These are phyloP conservation scores for Botrytis aclada DNA, from an alignment of 2,329 filamentous ascomycete species.

Conservation along the genomic window DNA sequence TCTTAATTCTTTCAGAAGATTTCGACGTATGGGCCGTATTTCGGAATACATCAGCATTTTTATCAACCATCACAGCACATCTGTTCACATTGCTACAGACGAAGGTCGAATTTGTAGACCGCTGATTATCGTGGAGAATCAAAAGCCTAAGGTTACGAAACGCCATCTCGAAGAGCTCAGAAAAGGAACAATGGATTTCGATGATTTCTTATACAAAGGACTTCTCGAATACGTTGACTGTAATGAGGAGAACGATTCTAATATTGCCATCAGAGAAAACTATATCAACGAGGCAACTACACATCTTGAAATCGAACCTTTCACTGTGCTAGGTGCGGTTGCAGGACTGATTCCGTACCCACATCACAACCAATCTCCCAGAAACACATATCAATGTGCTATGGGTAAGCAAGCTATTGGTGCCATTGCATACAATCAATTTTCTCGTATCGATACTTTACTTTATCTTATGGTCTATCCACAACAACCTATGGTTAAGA, in stretches of 20 bases:
- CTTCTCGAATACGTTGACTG: slow-evolving; percentile 96
- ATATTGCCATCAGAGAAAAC: slow-evolving; percentile 85
- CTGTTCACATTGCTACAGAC: slow-evolving; percentile 93
- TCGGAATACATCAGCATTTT: slow-evolving; percentile 97
- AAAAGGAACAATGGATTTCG: slow-evolving; percentile 81
- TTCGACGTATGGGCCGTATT: slow-evolving; percentile 84
- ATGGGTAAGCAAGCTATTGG: slow-evolving; percentile 99
- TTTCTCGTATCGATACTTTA: slow-evolving; percentile 92
- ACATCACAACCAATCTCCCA: slow-evolving; percentile 96
- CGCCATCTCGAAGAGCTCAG: slow-evolving; percentile 79
- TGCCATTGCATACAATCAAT: slow-evolving; percentile 96
- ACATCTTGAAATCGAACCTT: slow-evolving; percentile 96
- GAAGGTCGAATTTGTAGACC: slow-evolving; percentile 96
- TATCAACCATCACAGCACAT: slow-evolving; percentile 87
- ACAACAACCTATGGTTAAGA: slow-evolving; percentile 96
- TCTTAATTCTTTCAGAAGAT: slow-evolving; percentile 76
- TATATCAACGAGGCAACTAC: slow-evolving; percentile 82
- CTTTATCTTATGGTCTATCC: slow-evolving; percentile 97
- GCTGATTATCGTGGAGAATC: slow-evolving; percentile 90
- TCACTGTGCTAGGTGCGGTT: slow-evolving; percentile 92
- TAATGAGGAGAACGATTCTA: slow-evolving; percentile 96
- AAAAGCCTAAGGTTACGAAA: slow-evolving; percentile 73
- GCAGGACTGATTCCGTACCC: slow-evolving; percentile 96
- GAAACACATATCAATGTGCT: slow-evolving; percentile 98
- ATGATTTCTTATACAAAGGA: slow-evolving; percentile 86